A percentile compares a stretch with the other conserved stretches of the same genome.
These are phyloP conservation scores for Tetrapisispora fleetii DNA, from an alignment of 805 yeast species.

Conservation along the genomic window DNA sequence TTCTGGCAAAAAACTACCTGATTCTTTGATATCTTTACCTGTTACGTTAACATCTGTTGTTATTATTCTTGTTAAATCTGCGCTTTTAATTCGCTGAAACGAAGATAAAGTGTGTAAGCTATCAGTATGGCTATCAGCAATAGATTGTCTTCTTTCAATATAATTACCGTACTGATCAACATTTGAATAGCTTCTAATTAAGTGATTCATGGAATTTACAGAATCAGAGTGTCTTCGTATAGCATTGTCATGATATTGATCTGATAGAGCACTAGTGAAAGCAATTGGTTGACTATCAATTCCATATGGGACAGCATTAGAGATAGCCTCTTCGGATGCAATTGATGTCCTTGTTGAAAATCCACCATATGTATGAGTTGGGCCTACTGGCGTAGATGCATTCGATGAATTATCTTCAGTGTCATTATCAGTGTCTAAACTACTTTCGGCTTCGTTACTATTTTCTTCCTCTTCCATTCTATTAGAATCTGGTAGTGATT, in stretches of 20 bases:
- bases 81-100: conserved; percentile 12
- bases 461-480: not conserved
- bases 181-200: conserved; percentile 39
- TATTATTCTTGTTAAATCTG: conserved; percentile 25
- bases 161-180: conserved; percentile 26
- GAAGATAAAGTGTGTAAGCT: conserved; percentile 1
- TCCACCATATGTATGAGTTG: not conserved
- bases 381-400: not conserved
- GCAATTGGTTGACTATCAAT: conserved; percentile 19
- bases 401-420: not conserved
- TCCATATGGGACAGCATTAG: not conserved
- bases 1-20: conserved; percentile 23
- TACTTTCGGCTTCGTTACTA: not conserved
- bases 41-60: conserved; percentile 29
- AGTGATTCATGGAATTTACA: conserved; percentile 27
- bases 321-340: not conserved
- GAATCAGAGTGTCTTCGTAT: conserved; percentile 8
- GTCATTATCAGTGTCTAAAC: not conserved
- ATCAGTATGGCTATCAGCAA: conserved; percentile 2
- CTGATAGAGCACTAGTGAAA: conserved; percentile 8
- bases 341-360: conserved; percentile 1
- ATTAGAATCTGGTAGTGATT: not conserved
- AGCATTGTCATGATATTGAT: conserved; percentile 5
- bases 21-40: conserved; percentile 23
- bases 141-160: conserved; percentile 13